Evolutionary conservation across 2,329 filamentous ascomycete species (phyloP).

Genomic region (Exophiala sp.): DNA sequence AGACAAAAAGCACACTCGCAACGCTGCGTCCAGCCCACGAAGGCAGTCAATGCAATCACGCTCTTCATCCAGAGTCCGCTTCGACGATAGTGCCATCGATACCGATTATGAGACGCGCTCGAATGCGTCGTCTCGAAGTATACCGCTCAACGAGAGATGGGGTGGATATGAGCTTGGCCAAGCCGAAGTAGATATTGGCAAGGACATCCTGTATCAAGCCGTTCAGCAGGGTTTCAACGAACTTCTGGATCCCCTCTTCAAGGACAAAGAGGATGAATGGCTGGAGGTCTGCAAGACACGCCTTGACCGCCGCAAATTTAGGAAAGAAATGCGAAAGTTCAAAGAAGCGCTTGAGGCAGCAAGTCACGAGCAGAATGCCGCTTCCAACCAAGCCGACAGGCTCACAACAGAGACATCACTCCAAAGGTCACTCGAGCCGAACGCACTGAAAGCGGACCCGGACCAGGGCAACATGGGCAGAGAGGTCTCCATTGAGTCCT

Average conservation of each 20-base stretch:
- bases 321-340: slow-evolving; percentile 39
- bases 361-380: slow-evolving; percentile 30
- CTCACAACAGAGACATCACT: slow-evolving; percentile 26
- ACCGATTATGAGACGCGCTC: slow-evolving; percentile 68
- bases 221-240: slow-evolving; percentile 93
- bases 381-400: slow-evolving; percentile 29
- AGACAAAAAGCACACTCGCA: slow-evolving; percentile 7
- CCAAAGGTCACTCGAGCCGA: background rate
- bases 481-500: background rate
- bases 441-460: background rate
- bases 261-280: slow-evolving; percentile 71
- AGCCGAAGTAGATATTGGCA: slow-evolving; percentile 76
- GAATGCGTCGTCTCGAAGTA: slow-evolving; percentile 68
- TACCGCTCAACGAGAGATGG: slow-evolving; percentile 66
- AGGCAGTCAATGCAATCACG: slow-evolving; percentile 57
- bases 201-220: slow-evolving; percentile 85
- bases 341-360: slow-evolving; percentile 30
- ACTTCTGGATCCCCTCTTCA: slow-evolving; percentile 81
- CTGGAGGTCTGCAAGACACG: slow-evolving; percentile 64
- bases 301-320: slow-evolving; percentile 56
- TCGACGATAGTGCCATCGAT: slow-evolving; percentile 64
- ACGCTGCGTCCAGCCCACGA: slow-evolving; percentile 16
- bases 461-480: slow-evolving; percentile 21
- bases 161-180: slow-evolving; percentile 75
- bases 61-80: slow-evolving; percentile 75